phyloP scores from a whole-genome alignment of 345 rosid genomes.

The Eucalyptus microcorys region DNA sequence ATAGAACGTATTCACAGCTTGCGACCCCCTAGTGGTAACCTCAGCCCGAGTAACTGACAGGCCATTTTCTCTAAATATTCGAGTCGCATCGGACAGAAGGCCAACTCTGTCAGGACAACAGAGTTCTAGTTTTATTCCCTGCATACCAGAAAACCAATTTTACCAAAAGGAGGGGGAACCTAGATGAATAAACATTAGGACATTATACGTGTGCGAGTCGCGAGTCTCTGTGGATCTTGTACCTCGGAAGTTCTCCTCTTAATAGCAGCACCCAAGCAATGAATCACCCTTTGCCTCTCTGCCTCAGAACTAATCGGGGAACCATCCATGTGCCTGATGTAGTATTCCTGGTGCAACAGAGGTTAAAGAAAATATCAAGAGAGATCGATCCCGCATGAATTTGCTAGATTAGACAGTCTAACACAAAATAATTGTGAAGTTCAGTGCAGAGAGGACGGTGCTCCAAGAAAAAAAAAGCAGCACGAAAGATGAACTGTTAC shows the following conservation, averaged over 20 bases:
- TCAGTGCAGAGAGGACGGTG: background rate
- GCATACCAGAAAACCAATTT: background rate
- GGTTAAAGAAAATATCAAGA: background rate
- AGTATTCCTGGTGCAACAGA: slow-evolving; percentile 53
- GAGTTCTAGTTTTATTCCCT: slow-evolving; percentile 84
- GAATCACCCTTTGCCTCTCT: slow-evolving; percentile 82
- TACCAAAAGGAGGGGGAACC: background rate
- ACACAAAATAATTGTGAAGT: background rate
- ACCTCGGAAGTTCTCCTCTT: slow-evolving; percentile 72
- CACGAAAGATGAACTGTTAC: background rate
- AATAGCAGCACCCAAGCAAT: slow-evolving; percentile 94
- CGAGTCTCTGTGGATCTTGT: background rate
- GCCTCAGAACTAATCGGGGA: slow-evolving; percentile 87
- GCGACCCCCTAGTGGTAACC: slow-evolving; percentile 72
- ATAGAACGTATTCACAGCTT: slow-evolving; percentile 71
- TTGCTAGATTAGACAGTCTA: background rate
- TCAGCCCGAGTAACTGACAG: slow-evolving; percentile 79
- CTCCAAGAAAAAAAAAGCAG: background rate
- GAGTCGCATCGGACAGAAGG: slow-evolving; percentile 83
- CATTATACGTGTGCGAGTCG: background rate
- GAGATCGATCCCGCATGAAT: background rate
- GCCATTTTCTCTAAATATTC: slow-evolving; percentile 90
- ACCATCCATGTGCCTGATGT: slow-evolving; percentile 82
- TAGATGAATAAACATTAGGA: background rate
- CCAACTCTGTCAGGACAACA: slow-evolving; percentile 75